Conservation (phyloP, 495 filamentous ascomycete genomes). For the Penicillium longicatenatum region DNA sequence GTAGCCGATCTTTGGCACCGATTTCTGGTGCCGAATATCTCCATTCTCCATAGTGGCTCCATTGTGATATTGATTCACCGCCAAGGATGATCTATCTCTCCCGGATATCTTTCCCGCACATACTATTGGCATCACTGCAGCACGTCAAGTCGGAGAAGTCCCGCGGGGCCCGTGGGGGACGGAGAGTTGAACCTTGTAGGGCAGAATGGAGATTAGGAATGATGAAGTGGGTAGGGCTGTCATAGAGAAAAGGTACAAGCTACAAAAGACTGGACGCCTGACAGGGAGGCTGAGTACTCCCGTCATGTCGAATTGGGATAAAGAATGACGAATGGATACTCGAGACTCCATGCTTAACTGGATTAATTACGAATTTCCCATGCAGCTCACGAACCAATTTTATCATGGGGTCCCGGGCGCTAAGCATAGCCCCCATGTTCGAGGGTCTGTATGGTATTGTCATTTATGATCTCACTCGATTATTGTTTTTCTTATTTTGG, state of each 20-base stretch:
- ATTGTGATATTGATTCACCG: not conserved
- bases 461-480: slow-evolving; percentile 5
- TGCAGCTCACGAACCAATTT: not conserved
- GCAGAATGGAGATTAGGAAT: slow-evolving; percentile 1
- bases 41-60: not conserved
- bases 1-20: not conserved
- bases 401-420: not conserved
- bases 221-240: slow-evolving; percentile 3
- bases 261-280: slow-evolving; percentile 12
- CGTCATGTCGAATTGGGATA: not conserved
- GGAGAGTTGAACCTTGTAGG: slow-evolving; percentile 6
- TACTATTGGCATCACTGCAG: slow-evolving; percentile 4
- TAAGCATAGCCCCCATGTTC: slow-evolving; percentile 5
- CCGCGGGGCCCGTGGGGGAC: not conserved
- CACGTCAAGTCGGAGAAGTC: not conserved
- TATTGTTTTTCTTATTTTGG: slow-evolving; percentile 13
- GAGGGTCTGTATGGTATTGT: slow-evolving; percentile 1
- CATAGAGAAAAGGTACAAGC: not conserved
- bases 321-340: not conserved
- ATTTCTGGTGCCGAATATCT: not conserved
- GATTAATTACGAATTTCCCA: not conserved
- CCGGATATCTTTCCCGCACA: not conserved
- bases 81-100: not conserved
- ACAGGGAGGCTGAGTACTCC: slow-evolving; percentile 9
- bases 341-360: too few relatives aligned